phyloP scores from a whole-genome alignment of 129 eudicot species.

The carrot (Daucus carota) region DNA sequence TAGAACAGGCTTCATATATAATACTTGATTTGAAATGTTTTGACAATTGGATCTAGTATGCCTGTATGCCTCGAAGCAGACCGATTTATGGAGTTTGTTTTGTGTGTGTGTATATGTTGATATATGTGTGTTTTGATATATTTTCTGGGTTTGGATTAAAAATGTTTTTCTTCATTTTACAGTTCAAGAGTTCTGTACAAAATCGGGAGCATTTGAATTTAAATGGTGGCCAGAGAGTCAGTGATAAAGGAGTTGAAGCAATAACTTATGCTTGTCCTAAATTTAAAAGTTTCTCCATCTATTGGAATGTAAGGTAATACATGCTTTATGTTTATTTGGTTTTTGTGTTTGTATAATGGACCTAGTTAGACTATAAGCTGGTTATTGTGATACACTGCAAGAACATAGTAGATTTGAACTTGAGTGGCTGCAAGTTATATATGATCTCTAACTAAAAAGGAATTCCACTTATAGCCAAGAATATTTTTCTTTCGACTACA shows the following conservation, averaged over 20 bases:
- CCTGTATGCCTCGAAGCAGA: too few relatives aligned
- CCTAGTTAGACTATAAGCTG: background rate
- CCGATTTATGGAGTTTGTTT: too few relatives aligned
- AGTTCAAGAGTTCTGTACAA: slow-evolving; percentile 50
- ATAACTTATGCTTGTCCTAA: slow-evolving; percentile 52
- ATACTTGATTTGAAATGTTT: too few relatives aligned
- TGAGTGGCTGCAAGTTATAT: slow-evolving; percentile 95
- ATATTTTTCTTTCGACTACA: background rate
- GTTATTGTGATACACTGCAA: slow-evolving; percentile 60
- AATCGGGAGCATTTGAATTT: slow-evolving; percentile 64
- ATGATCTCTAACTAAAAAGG: background rate
- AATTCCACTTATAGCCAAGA: background rate
- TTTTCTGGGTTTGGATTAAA: background rate
- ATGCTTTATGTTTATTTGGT: background rate
- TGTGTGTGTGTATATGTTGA: too few relatives aligned
- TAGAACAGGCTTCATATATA: too few relatives aligned
- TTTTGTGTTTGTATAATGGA: background rate
- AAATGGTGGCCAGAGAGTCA: slow-evolving; percentile 84
- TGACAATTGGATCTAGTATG: too few relatives aligned
- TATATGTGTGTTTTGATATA: too few relatives aligned
- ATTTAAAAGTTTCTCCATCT: slow-evolving; percentile 71
- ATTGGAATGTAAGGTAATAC: slow-evolving; percentile 91
- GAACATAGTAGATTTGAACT: slow-evolving; percentile 69
- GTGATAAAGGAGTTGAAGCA: slow-evolving; percentile 72
- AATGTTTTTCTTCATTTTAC: slow-evolving; percentile 14